A percentile compares a stretch with the other conserved stretches of the same genome.
Conservation (phyloP, 176 grass and related monocot genomes). For the Carex myosuroides region DNA sequence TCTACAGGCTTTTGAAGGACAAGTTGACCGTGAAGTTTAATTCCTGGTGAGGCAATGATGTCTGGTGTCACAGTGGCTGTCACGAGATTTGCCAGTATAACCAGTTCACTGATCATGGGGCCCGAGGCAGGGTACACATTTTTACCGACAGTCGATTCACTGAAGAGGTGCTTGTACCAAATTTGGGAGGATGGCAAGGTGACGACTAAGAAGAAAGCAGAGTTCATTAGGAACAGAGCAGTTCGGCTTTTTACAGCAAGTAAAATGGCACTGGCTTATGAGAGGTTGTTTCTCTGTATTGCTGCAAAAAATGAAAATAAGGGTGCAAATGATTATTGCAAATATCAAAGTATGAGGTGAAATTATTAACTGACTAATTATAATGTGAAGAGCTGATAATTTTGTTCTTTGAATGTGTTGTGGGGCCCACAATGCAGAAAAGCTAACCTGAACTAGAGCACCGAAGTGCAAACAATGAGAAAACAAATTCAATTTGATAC, state of each 20-base stretch:
- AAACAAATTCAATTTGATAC: no score
- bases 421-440: no score
- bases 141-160: no score
- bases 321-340: slow-evolving; percentile 20
- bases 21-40: no score
- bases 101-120: no score
- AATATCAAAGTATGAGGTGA: slow-evolving; percentile 17
- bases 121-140: no score
- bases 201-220: slow-evolving; percentile 25
- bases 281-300: slow-evolving; percentile 43
- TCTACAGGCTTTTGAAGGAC: no score
- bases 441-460: no score
- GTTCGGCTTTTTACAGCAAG: slow-evolving; percentile 27
- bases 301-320: not conserved
- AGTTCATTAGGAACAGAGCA: slow-evolving; percentile 28
- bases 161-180: slow-evolving; percentile 24
- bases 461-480: no score
- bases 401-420: not conserved
- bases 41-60: no score
- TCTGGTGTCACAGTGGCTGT: no score
- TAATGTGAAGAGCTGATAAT: not conserved
- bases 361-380: not conserved
- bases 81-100: no score
- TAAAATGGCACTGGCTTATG: slow-evolving; percentile 48
- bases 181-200: slow-evolving; percentile 28